Conservation (phyloP, 371 early-diverging fungal genomes). For the Mucor irregularis region DNA sequence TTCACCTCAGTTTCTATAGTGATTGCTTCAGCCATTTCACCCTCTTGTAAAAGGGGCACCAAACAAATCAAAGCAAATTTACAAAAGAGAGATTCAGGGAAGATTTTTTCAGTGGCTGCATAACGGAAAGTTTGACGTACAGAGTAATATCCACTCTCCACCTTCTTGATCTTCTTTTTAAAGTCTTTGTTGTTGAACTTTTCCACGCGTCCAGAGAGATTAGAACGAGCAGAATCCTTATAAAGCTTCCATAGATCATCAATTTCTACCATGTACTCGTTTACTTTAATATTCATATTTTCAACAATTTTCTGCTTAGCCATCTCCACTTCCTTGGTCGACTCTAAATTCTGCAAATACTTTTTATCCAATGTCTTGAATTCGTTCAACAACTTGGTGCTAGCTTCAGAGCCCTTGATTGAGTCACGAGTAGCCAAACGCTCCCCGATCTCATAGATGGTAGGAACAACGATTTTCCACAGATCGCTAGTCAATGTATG, state of each 20-base stretch:
- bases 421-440: conserved; percentile 27
- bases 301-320: conserved; percentile 38
- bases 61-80: conserved; percentile 50
- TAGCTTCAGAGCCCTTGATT: conserved; percentile 3
- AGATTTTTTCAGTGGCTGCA: conserved; percentile 26
- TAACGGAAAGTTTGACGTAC: conserved; percentile 29
- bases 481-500: conserved; percentile 30
- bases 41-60: conserved; percentile 72
- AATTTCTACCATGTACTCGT: conserved; percentile 41
- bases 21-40: conserved; percentile 70
- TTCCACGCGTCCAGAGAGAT: conserved; percentile 58
- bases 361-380: conserved; percentile 5
- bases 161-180: conserved; percentile 58
- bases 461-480: conserved; percentile 41
- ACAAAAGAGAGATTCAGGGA: conserved; percentile 31
- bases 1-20: conserved; percentile 45
- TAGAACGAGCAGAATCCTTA: conserved; percentile 41
- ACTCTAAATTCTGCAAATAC: conserved; percentile 11
- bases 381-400: background rate
- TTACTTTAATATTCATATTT: conserved; percentile 21
- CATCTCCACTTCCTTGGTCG: conserved; percentile 33
- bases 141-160: conserved; percentile 45
- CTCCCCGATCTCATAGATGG: conserved; percentile 42
- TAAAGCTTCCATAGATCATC: conserved; percentile 51
- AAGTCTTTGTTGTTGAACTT: conserved; percentile 69